These are phyloP conservation scores for Glycine soja DNA, from an alignment of 306 rosid species.

Conservation along the genomic window DNA sequence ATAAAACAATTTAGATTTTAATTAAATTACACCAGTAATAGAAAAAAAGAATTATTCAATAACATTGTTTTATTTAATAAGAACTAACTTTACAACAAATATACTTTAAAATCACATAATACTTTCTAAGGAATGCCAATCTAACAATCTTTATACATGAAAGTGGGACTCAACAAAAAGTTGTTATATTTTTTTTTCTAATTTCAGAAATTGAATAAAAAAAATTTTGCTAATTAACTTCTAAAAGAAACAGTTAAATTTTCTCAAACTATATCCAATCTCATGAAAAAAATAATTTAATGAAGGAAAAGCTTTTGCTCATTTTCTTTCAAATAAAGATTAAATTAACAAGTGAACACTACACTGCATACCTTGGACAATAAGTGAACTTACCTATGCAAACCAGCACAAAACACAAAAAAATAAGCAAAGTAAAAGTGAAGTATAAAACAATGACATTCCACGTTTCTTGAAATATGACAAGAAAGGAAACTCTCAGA, in stretches of 20 bases:
- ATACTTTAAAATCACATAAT: too few species aligned
- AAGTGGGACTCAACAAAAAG: too few species aligned
- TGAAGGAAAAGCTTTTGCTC: not conserved
- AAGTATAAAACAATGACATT: slow-evolving; percentile 29
- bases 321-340: not conserved
- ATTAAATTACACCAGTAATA: too few species aligned
- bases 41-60: too few species aligned
- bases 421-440: not conserved
- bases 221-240: too few species aligned
- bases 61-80: too few species aligned
- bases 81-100: too few species aligned
- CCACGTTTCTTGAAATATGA: slow-evolving; percentile 25
- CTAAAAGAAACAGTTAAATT: not conserved
- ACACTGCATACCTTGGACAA: not conserved
- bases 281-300: not conserved
- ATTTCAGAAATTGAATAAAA: too few species aligned
- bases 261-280: not conserved
- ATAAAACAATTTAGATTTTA: too few species aligned
- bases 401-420: slow-evolving; percentile 37
- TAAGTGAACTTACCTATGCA: slow-evolving; percentile 40
- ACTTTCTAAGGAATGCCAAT: too few species aligned
- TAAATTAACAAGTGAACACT: slow-evolving; percentile 21
- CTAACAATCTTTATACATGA: too few species aligned
- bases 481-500: slow-evolving; percentile 18
- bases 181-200: too few species aligned